Evolutionary conservation across 306 rosid species (phyloP), one percentile per base, ranked within the genome.

Genomic region (Chamaecrista fasciculata): DNA sequence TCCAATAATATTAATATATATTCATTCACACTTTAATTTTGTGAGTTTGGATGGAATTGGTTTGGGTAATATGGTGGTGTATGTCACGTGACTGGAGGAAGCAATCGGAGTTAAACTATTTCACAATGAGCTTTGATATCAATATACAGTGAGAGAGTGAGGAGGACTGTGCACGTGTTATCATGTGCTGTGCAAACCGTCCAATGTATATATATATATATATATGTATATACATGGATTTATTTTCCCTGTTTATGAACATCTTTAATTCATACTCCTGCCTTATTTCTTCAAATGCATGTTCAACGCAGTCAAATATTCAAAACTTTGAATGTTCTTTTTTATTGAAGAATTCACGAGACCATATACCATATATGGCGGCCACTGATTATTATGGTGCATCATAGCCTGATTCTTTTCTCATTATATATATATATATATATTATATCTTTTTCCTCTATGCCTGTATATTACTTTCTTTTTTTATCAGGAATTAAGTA

Each of bases 1-100:
- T 10, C n/a, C 4, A 40, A 40, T 40, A 40, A 40, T n/a, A n/a
- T n/a, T n/a, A n/a, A n/a, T n/a, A n/a, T n/a, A n/a, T n/a, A n/a
- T n/a, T n/a, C n/a, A n/a, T 33, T 33, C 36, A 33, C 7, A 33
- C 36, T 33, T 33, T 0, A 29, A 29, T 29, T 29, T 2, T 33
- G 36, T 33, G 36, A 33, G 6, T 33, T 4, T 33, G 6, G 36
- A 33, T n/a, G n/a, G 36, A 37, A 37, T 37, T 7, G 43, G 43
- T 37, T 37, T 33, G 43, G 1, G 43, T 4, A 4, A 55, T 28
- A 40, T 62, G 63, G 47, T n/a, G n/a, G n/a, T n/a, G n/a, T n/a
- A n/a, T 44, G 51, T 69, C 85, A 75, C 87, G 82, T 80, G 90
- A 71, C 69, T 55, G 55, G 82, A 80, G 53, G 76, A 63, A 57